A percentile compares a stretch with the other conserved stretches of the same genome.
These are phyloP conservation scores for Debaryomyces udenii DNA, from an alignment of 1,139 yeast species.

Conservation along the genomic window DNA sequence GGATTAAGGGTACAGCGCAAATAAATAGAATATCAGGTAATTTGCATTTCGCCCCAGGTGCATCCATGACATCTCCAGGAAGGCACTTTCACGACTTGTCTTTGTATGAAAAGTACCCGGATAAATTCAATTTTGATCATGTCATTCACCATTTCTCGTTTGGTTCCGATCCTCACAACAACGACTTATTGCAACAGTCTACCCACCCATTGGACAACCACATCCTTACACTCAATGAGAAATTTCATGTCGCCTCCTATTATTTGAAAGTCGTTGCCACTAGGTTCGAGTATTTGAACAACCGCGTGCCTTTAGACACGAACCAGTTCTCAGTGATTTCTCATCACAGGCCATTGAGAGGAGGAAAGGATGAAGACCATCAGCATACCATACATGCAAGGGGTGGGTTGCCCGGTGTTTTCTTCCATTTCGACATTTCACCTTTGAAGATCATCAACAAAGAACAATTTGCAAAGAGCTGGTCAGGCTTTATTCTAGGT, in stretches of 20 bases:
- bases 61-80: conserved; percentile 55
- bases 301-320: conserved; percentile 61
- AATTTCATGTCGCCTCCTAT: conserved; percentile 72
- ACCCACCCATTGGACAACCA: conserved; percentile 76
- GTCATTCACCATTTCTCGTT: conserved; percentile 78
- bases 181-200: conserved; percentile 32
- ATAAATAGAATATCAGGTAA: conserved; percentile 89
- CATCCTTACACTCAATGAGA: conserved; percentile 43
- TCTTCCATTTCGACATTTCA: conserved; percentile 85
- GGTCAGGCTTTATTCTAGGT: conserved; percentile 85
- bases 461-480: conserved; percentile 75
- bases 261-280: conserved; percentile 91
- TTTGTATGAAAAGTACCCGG: conserved; percentile 57
- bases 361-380: conserved; percentile 91
- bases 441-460: conserved; percentile 89
- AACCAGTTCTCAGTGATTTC: conserved; percentile 91
- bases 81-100: conserved; percentile 86
- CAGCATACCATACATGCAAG: conserved; percentile 80
- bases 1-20: conserved; percentile 75
- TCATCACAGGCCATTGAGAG: conserved; percentile 81
- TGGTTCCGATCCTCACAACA: conserved; percentile 58
- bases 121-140: conserved; percentile 72
- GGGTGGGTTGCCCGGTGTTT: conserved; percentile 92
- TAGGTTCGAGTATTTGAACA: conserved; percentile 69
- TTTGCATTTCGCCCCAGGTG: conserved; percentile 95